phyloP scores from a whole-genome alignment of 306 rosid species.

The Medicago arabica region DNA sequence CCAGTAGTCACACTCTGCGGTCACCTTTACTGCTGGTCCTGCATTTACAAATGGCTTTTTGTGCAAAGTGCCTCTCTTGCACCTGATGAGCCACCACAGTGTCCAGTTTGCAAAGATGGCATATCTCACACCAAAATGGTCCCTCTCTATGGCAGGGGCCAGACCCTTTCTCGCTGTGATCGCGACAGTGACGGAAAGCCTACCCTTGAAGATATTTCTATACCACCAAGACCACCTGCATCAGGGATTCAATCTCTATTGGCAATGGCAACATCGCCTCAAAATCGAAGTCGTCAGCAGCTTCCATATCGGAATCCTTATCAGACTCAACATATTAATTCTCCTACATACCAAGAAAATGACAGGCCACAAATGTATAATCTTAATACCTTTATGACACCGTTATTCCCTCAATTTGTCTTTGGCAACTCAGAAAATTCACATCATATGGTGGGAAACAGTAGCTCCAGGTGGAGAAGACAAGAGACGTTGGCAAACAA shows the following conservation, averaged over 20 bases:
- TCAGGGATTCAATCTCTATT: slow-evolving; percentile 47
- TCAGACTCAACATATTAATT: slow-evolving; percentile 59
- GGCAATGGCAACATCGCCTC: slow-evolving; percentile 47
- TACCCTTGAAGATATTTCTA: slow-evolving; percentile 36
- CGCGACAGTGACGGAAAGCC: slow-evolving; percentile 41
- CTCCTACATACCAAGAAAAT: slow-evolving; percentile 50
- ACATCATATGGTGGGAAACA: slow-evolving; percentile 51
- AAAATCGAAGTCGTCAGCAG: slow-evolving; percentile 54
- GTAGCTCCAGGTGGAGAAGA: slow-evolving; percentile 72
- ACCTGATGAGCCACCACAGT: slow-evolving; percentile 80
- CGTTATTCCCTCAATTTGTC: slow-evolving; percentile 64
- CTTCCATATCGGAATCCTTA: slow-evolving; percentile 85
- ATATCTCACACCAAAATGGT: slow-evolving; percentile 82
- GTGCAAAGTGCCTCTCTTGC: slow-evolving; percentile 83
- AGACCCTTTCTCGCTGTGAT: slow-evolving; percentile 15
- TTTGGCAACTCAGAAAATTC: slow-evolving; percentile 68
- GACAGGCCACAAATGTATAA: slow-evolving; percentile 49
- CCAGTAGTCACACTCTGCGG: slow-evolving; percentile 96
- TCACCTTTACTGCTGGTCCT: slow-evolving; percentile 97
- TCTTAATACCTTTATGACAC: slow-evolving; percentile 47
- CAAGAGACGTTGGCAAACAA: slow-evolving; percentile 86
- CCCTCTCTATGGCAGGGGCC: slow-evolving; percentile 87
- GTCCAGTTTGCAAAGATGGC: slow-evolving; percentile 95
- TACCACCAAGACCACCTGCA: slow-evolving; percentile 91
- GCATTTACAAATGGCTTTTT: slow-evolving; percentile 91